phyloP scores from a whole-genome alignment of 768 basidiomycete species.

The Amanita jacksonii region DNA sequence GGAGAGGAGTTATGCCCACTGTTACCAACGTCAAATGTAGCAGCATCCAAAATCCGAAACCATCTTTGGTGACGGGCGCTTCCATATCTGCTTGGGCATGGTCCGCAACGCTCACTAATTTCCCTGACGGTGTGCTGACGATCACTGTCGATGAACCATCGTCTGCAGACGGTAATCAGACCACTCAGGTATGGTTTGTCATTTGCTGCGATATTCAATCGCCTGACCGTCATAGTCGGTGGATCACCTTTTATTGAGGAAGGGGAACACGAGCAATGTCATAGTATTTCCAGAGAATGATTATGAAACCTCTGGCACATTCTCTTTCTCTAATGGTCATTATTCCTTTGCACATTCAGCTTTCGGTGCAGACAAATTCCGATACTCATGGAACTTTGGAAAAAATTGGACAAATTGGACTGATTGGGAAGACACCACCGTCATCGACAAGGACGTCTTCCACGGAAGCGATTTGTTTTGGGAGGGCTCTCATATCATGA shows the following conservation, averaged over 20 bases:
- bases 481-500: slow-evolving; percentile 76
- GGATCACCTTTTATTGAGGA: slow-evolving; percentile 76
- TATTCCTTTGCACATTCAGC: slow-evolving; percentile 79
- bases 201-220: slow-evolving; percentile 16
- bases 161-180: slow-evolving; percentile 27
- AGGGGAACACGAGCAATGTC: slow-evolving; percentile 64
- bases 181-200: slow-evolving; percentile 40
- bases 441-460: slow-evolving; percentile 53
- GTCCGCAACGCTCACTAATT: slow-evolving; percentile 61
- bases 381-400: slow-evolving; percentile 84
- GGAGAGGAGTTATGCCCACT: slow-evolving; percentile 45
- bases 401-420: slow-evolving; percentile 77
- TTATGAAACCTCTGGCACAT: slow-evolving; percentile 51
- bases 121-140: slow-evolving; percentile 78
- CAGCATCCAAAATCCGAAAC: slow-evolving; percentile 36
- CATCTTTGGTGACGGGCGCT: slow-evolving; percentile 42
- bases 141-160: slow-evolving; percentile 55
- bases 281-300: slow-evolving; percentile 85
- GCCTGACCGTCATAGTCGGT: slow-evolving; percentile 30
- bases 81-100: slow-evolving; percentile 59
- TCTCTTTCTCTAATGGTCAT: slow-evolving; percentile 47
- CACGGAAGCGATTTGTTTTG: slow-evolving; percentile 49
- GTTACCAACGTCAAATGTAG: slow-evolving; percentile 42
- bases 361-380: slow-evolving; percentile 77
- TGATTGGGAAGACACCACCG: slow-evolving; percentile 66